Base-by-base conservation (phyloP, 441 rosid species). In the Euphorbia schlechtendalii region DNA sequence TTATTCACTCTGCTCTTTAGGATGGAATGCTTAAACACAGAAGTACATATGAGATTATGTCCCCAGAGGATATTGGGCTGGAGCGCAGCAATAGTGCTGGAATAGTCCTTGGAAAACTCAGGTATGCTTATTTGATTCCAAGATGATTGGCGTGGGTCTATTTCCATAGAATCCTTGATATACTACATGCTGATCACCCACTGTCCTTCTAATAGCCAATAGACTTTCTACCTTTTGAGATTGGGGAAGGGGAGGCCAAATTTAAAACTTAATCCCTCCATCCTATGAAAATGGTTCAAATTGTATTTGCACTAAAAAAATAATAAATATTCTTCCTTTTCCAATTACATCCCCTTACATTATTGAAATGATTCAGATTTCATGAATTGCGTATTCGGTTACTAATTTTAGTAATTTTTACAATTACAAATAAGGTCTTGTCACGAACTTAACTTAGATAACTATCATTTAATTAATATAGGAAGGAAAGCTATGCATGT, bases 1-100 rank as follows among this genome's bases (percentile, higher is more conserved):
- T 53, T 34, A 9, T 62, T 57, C 22, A 60, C 67, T 68, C 14
- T 61, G 36, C 67, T 68, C 18, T 69, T 48, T 75, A 94, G 99
- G 94, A 94, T 71, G 98, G 99, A 80, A 91, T 94, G 98, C 87
- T 90, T 56, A 94, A 91, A 77, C 96, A 94, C 76, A 87, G 87
- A 81, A 79, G 90, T 36, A 94, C 98, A 1, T 94, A 94, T 86
- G 98, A 89, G 79, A 89, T 94, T 66, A 87, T 91, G 24, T 80
- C 84, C 63, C 98, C 96, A 0, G 96, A 90, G 56, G 98, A 89
- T 77, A 87, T 94, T 46, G 99, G 99, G 43, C 96, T 89, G 63
- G 96, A 94, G 68, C 76, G 96, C 67, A 70, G 94, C 63, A 85
- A 87, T 70, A 88, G 86, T 60, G 98, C 94, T 58, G 96, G 98